These are phyloP conservation scores for Ustulina deusta DNA, from an alignment of 2,329 filamentous ascomycete genomes.

Conservation along the genomic window DNA sequence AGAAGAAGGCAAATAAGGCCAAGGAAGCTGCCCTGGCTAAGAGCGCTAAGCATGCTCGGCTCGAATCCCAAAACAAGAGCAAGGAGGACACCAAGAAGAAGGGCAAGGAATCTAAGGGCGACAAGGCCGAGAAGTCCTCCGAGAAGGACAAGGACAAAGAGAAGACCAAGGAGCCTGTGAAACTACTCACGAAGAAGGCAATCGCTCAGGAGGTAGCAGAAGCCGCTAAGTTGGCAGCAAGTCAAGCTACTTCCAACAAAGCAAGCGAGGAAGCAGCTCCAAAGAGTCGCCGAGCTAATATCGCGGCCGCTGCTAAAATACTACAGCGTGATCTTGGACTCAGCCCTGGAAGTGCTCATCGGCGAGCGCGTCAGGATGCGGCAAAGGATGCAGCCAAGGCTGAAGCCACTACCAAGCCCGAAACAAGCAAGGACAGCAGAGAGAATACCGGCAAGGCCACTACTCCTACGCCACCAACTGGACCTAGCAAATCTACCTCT, in stretches of 20 bases:
- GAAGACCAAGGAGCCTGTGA: constrained; percentile 70
- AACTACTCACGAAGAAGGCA: constrained; percentile 71
- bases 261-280: constrained; percentile 53
- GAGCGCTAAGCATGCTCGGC: constrained; percentile 66
- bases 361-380: constrained; percentile 69
- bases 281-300: constrained; percentile 70
- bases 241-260: constrained; percentile 51
- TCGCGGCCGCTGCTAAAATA: constrained; percentile 72
- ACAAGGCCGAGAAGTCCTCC: constrained; percentile 73
- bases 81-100: constrained; percentile 67
- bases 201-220: constrained; percentile 63
- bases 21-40: constrained; percentile 69
- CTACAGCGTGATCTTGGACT: constrained; percentile 75
- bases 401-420: constrained; percentile 60
- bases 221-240: constrained; percentile 58
- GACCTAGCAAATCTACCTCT: constrained; percentile 41
- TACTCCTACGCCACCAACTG: constrained; percentile 39
- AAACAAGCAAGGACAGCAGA: constrained; percentile 52
- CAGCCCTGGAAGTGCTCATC: constrained; percentile 71
- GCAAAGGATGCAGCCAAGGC: constrained; percentile 70
- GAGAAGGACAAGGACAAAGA: constrained; percentile 67
- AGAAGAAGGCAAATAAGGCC: constrained; percentile 85
- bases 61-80: constrained; percentile 65
- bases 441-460: constrained; percentile 45
- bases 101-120: constrained; percentile 71